Percentiles rank a stretch among this genome's conserved stretches.
Evolutionary conservation across 208 protist species (phyloP).

Genomic region (Wallacemonas sp.): DNA sequence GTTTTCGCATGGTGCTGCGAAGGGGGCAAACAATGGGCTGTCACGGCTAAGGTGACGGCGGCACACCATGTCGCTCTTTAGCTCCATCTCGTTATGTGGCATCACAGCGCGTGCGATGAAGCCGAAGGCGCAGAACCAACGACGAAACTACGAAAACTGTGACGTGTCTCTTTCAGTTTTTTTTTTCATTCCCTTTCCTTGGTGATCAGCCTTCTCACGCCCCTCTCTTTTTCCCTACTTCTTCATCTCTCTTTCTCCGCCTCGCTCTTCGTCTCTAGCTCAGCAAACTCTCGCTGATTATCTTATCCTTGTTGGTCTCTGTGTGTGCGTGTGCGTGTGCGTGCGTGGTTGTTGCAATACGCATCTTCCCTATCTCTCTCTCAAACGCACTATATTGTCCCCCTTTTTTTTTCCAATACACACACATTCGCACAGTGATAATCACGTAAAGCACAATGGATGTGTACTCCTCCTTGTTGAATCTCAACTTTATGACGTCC

Average conservation of each 20-base stretch:
- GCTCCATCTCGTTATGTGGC: too few species aligned
- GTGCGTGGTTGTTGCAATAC: slow-evolving; percentile 9
- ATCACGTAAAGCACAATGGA: slow-evolving; percentile 47
- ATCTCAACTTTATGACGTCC: slow-evolving; percentile 88
- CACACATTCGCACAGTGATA: not conserved
- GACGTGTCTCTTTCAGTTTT: not conserved
- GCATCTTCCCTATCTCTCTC: slow-evolving; percentile 7
- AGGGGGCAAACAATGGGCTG: too few species aligned
- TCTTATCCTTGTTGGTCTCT: not conserved
- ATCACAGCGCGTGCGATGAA: too few species aligned
- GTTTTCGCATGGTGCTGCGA: too few species aligned
- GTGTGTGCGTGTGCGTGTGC: slow-evolving; percentile 5
- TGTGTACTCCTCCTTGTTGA: slow-evolving; percentile 74
- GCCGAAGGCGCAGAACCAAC: too few species aligned
- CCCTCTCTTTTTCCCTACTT: slow-evolving; percentile 3
- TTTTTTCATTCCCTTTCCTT: not conserved
- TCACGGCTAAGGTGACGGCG: too few species aligned
- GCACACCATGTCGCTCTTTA: too few species aligned
- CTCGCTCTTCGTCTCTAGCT: not conserved
- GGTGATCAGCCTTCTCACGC: not conserved
- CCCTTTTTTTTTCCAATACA: not conserved
- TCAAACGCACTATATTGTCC: not conserved
- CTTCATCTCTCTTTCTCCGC: not conserved
- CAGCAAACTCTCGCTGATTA: too few species aligned
- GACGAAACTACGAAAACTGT: too few species aligned